Evolutionary conservation across 1,284 basidiomycete genomes (phyloP), one percentile per base, ranked within the genome.

Genomic region (Butyriboletus appendiculatus): DNA sequence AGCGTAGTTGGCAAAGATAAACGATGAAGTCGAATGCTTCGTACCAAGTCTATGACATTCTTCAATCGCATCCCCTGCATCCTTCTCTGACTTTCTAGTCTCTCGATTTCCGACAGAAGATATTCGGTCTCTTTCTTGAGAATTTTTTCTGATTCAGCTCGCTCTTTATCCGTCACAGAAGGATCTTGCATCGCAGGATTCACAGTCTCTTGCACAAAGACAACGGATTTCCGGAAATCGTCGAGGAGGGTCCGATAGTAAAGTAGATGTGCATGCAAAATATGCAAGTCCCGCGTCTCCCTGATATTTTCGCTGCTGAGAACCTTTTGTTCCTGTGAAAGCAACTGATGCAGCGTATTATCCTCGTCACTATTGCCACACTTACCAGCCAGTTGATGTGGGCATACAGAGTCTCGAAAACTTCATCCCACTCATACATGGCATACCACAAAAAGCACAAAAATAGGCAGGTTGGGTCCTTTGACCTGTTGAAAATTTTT

Each of bases 351-450:
- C 1, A 48, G 38, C 14, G 15, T 26, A 15, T 22, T 14, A 8
- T 40, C 6, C 2, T 3, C 4, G 8, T 40, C 8, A n/a, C 6
- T 3, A 34, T 1, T 18, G 24, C 5, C 14, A 8, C n/a, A 62
- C 72, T 42, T 47, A 74, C 80, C 58, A 81, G 57, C n/a, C 54
- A 59, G 46, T 71, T 73, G 16, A 83, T 74, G 58, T 83, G 76
- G 7, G 62, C 56, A 52, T 78, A 77, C 33, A 83, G 61, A 8
- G 61, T 56, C 59, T 82, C 80, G 35, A 81, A 64, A 4, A 78
- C 69, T 60, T 83, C 80, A 51, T 84, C 81, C 81, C 81, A 83
- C 1, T 80, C 71, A 58, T 83, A 84, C 44, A 83, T 62, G 0
- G 78, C 75, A 60, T 81, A 80, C 81, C 82, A 84, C 44, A 84